Evolutionary conservation across 495 filamentous ascomycete genomes (phyloP), one percentile per base, ranked within the genome.

Genomic region (Hypomontagnella monticulosa): DNA sequence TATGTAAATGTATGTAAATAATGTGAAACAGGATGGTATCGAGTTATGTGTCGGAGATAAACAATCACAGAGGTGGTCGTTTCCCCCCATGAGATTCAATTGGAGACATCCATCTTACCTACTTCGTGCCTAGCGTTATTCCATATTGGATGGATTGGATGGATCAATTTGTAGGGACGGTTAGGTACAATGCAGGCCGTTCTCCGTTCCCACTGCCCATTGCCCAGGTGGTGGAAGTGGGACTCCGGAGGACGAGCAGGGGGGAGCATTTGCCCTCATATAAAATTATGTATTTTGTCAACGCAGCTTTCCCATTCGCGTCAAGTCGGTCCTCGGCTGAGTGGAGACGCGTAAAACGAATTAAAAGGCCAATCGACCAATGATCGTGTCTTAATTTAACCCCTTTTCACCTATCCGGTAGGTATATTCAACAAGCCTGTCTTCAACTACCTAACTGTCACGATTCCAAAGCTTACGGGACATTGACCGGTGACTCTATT

Each of bases 291-390:
- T 36, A 33, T 50, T 34, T 16, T 12, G 32, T 33, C 12, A 44
- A 43, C 37, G 52, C 43, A 32, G 38, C 14, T 55, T 9, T 12
- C 33, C 30, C 56, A 18, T 66, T 67, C 64, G 64, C 64, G 64
- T 62, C 52, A 41, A 62, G 48, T 61, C 53, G 62, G 62, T 40
- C 55, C 55, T 66, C 62, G 57, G 58, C 34, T 54, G 5, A 16
- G 64, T 62, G 64, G 64, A 54, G 53, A 67, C 64, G 64, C 57
- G 58, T 67, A 57, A 58, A 67, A 57, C 52, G 54, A 47, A 62
- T 11, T 19, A 52, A 52, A 52, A 19, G 38, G 16, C 20, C 4
- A 38, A 10, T 19, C 43, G 18, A 8, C 30, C 34, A 14, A 38
- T 27, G 23, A 27, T 27, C 23, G 23, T 27, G 23, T 27, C 23